These are phyloP conservation scores for Beauveria brongniartii DNA, from an alignment of 2,329 filamentous ascomycete species.

Conservation along the genomic window DNA sequence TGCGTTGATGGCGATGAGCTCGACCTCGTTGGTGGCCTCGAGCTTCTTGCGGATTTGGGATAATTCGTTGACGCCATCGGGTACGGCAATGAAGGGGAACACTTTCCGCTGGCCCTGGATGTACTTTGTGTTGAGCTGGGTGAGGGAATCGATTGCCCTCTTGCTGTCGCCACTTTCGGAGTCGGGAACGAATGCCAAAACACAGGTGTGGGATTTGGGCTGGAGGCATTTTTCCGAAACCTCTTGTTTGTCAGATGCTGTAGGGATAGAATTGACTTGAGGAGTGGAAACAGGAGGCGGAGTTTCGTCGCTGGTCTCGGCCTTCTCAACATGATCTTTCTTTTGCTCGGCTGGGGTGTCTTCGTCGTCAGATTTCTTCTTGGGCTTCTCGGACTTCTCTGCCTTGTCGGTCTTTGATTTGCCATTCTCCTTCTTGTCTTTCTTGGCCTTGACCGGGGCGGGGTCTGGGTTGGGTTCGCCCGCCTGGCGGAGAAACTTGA, in stretches of 20 bases:
- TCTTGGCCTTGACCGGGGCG: constrained; percentile 33
- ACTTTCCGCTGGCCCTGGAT: constrained; percentile 55
- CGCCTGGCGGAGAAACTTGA: constrained; percentile 73
- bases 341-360: constrained; percentile 11
- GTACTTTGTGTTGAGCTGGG: constrained; percentile 71
- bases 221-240: constrained; percentile 66
- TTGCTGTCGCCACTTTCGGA: constrained; percentile 42
- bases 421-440: constrained; percentile 30
- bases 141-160: constrained; percentile 54
- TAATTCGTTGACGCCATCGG: constrained; percentile 35
- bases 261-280: constrained; percentile 52
- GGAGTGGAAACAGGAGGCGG: constrained; percentile 13
- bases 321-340: constrained; percentile 17
- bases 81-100: constrained; percentile 77
- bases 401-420: constrained; percentile 31
- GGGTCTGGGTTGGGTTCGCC: constrained; percentile 74
- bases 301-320: constrained; percentile 25
- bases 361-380: constrained; percentile 32
- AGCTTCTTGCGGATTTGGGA: constrained; percentile 43
- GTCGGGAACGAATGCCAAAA: constrained; percentile 63
- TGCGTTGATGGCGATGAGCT: constrained; percentile 76
- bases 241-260: constrained; percentile 54
- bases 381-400: constrained; percentile 32
- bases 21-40: constrained; percentile 51
- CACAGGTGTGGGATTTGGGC: constrained; percentile 70